These are phyloP conservation scores for Wallacemonas sp. DNA, from an alignment of 208 protist species.

Conservation along the genomic window DNA sequence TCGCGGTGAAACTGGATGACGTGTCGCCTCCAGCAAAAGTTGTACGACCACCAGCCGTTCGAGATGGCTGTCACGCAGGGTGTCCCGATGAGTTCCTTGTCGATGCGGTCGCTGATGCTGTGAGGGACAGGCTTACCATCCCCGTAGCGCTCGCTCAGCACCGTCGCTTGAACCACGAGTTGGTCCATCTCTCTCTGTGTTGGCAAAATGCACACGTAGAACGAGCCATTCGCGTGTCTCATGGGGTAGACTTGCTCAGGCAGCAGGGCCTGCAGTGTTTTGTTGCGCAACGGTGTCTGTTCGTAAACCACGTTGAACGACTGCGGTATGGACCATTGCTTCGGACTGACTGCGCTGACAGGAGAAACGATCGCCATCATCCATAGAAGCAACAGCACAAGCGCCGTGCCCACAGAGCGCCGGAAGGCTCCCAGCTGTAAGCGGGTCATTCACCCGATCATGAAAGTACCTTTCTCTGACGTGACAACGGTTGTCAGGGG, in stretches of 20 bases:
- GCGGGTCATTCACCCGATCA: too few species aligned
- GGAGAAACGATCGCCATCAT: too few species aligned
- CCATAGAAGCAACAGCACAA: too few species aligned
- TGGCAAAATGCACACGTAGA: slow-evolving; percentile 46
- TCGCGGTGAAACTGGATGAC: slow-evolving; percentile 33
- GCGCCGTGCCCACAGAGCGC: too few species aligned
- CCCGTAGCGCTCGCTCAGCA: not conserved
- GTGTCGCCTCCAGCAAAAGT: slow-evolving; percentile 32
- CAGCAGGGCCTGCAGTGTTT: not conserved
- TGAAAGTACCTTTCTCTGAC: not conserved
- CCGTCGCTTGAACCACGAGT: not conserved
- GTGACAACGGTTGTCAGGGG: not conserved
- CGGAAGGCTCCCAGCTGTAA: too few species aligned
- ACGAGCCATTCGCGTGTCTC: slow-evolving; percentile 38
- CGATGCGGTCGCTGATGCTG: not conserved
- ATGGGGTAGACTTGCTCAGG: slow-evolving; percentile 33
- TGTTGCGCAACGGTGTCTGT: slow-evolving; percentile 5
- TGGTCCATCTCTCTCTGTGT: slow-evolving; percentile 5
- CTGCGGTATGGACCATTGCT: not conserved
- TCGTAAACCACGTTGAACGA: slow-evolving; percentile 31
- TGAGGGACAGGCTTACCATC: slow-evolving; percentile 9
- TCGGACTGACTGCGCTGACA: not conserved
- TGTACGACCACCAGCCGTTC: slow-evolving; percentile 44
- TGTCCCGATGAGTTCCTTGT: not conserved
- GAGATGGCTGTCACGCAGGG: slow-evolving; percentile 6